Conservation (phyloP, 2,329 filamentous ascomycete genomes). For the Amylocarpus encephaloides region DNA sequence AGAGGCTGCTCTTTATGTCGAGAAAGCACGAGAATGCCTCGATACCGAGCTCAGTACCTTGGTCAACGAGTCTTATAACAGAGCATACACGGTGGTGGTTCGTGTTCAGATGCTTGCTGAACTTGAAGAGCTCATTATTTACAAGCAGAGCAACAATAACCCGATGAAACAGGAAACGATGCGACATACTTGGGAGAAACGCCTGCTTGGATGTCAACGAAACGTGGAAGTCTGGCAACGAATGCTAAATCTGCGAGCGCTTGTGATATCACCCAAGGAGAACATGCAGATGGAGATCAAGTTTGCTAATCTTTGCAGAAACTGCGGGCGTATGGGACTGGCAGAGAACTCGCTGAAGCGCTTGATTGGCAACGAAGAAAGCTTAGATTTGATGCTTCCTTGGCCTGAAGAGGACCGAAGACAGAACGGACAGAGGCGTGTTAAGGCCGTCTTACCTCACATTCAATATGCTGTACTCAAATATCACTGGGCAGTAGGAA, state of each 20-base stretch:
- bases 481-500: slow-evolving; percentile 87
- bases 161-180: slow-evolving; percentile 84
- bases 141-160: slow-evolving; percentile 81
- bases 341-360: slow-evolving; percentile 93
- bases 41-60: slow-evolving; percentile 94
- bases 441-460: slow-evolving; percentile 47
- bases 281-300: slow-evolving; percentile 99
- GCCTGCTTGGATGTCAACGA: slow-evolving; percentile 88
- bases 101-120: slow-evolving; percentile 98
- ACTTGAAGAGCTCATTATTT: slow-evolving; percentile 93
- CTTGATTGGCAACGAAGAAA: slow-evolving; percentile 67
- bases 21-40: slow-evolving; percentile 84
- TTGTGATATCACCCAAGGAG: slow-evolving; percentile 86
- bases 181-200: slow-evolving; percentile 91
- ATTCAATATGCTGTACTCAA: slow-evolving; percentile 97
- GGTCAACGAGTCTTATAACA: slow-evolving; percentile 96
- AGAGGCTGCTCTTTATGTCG: slow-evolving; percentile 81
- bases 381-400: slow-evolving; percentile 54
- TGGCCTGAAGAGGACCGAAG: slow-evolving; percentile 27
- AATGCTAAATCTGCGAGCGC: slow-evolving; percentile 88
- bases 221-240: slow-evolving; percentile 98
- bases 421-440: slow-evolving; percentile 12
- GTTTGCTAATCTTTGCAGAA: slow-evolving; percentile 95
- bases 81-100: slow-evolving; percentile 96
- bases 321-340: slow-evolving; percentile 87